Conservation (phyloP, 2,329 filamentous ascomycete genomes). For the Talaromyces funiculosus region DNA sequence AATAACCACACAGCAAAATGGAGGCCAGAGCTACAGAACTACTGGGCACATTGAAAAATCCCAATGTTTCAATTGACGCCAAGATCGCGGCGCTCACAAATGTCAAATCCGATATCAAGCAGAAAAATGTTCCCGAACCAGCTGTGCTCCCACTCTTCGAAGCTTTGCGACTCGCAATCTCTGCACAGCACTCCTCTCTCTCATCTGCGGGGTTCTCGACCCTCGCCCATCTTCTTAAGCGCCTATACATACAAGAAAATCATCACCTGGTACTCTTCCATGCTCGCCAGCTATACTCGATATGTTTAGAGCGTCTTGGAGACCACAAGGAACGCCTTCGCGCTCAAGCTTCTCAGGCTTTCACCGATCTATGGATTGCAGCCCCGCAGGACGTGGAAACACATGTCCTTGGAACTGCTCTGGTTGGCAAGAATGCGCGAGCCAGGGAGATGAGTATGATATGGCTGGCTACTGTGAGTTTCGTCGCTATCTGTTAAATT, state of each 20-base stretch:
- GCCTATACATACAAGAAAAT: slow-evolving; percentile 77
- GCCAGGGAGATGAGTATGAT: slow-evolving; percentile 80
- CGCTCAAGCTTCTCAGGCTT: slow-evolving; percentile 64
- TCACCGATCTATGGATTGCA: slow-evolving; percentile 70
- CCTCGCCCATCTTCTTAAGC: slow-evolving; percentile 79
- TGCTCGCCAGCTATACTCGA: slow-evolving; percentile 63
- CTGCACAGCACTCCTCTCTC: slow-evolving; percentile 69
- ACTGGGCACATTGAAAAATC: slow-evolving; percentile 51
- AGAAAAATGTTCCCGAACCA: slow-evolving; percentile 75
- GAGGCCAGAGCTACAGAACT: slow-evolving; percentile 53
- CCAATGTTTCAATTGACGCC: slow-evolving; percentile 62
- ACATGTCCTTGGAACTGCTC: slow-evolving; percentile 68
- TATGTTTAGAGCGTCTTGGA: slow-evolving; percentile 78
- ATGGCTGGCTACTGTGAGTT: slow-evolving; percentile 70
- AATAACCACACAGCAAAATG: slow-evolving; percentile 35
- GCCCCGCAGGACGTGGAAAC: slow-evolving; percentile 70
- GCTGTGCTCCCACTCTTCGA: slow-evolving; percentile 73
- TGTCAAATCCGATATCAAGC: slow-evolving; percentile 85
- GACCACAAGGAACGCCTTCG: slow-evolving; percentile 84
- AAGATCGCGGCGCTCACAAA: slow-evolving; percentile 67
- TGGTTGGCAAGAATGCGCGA: slow-evolving; percentile 73
- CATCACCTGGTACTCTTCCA: slow-evolving; percentile 64
- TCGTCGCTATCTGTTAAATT: neutral
- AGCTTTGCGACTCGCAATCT: slow-evolving; percentile 67
- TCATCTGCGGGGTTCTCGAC: slow-evolving; percentile 81